Base-by-base conservation (phyloP, 345 rosid species). In the Populus nigra region DNA sequence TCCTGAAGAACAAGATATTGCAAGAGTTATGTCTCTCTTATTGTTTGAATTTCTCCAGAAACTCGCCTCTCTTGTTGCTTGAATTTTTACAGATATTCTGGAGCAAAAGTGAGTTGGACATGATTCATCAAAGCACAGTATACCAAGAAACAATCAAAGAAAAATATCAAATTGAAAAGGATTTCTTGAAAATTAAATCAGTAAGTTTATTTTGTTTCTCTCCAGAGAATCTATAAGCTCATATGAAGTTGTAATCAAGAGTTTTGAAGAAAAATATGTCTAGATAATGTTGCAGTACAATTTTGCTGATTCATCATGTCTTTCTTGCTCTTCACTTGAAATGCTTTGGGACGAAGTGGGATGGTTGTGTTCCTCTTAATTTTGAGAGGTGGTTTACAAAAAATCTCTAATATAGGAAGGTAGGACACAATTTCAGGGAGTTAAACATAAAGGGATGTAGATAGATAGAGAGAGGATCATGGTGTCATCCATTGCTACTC, bases 111-210 rank as follows among this genome's bases (percentile, higher is more conserved):
- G 98, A 93, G 85, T 41, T 94, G 73, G 87, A 81, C 78, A 86
- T 93, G 97, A 90, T 94, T 81, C 76, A 74, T 68, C 85, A 72
- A 71, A 93, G 98, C 81, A 86, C 86, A 43, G 82, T 93, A 57
- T 89, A 85, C 79, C 84, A 84, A 82, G 93, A 91, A 91, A 93
- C 98, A 39, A 15, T 89, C 1, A 77, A 77, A 31, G 90, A 88
- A 76, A 91, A 89, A 81, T 83, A 82, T 85, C 85, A 82, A 76
- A 79, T 93, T n/a, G 79, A 86, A 80, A 83, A 72, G 67, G 90
- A 89, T 66, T 93, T 86, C 85, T 82, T 75, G 73, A 77, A 81
- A 75, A 80, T 90, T 29, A 73, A 76, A 73, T 82, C 74, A 35
- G 97, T 91, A 80, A 86, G 90, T 82, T n/a, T 77, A 27, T n/a